Evolutionary conservation across 148 eudicot genomes (phyloP), one percentile per base, ranked within the genome.

Genomic region (Cornus suecica): DNA sequence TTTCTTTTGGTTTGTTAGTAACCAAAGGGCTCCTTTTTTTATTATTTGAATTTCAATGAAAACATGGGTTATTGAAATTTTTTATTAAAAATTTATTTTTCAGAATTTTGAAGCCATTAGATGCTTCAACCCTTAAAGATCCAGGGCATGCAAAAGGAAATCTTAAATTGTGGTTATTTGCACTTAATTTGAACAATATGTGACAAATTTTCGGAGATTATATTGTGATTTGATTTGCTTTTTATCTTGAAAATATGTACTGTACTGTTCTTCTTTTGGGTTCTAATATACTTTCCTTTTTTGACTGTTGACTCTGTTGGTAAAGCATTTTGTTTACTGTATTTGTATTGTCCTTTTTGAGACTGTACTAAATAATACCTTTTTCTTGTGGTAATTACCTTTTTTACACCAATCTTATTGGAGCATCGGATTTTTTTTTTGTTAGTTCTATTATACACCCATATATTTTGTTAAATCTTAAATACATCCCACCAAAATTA

Each of bases 221-320:
- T 15, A 61, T 61, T 37, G n/a, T 22, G 67, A 34, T 34, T 26
- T 32, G 31, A 11, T 72, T 56, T 60, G 66, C 74, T 61, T 72
- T 60, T 66, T 32, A 37, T 61, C 14, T 34, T 15, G 8, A 15
- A 20, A 73, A 13, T 29, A 73, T 13, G 2, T 24, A 31, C 29
- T 72, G 30, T 14, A 34, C 63, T 72, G 30, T 26, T 56, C 30
- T 16, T 13, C 22, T n/a, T 32, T 71, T 51, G 26, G 71, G 29
- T 68, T n/a, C 8, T 10, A 32, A 31, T 42, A 9, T 20, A 22
- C 24, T 68, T 16, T n/a, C 24, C 2, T 27, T 27, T 72, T 60
- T 62, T 56, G 27, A 29, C 34, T 31, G 48, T 18, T 24, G 62
- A 73, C 8, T 62, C 18, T 64, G 24, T 37, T 66, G 30, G 8